Base-by-base conservation (phyloP, 495 filamentous ascomycete genomes). In the Arthonia radiata region DNA sequence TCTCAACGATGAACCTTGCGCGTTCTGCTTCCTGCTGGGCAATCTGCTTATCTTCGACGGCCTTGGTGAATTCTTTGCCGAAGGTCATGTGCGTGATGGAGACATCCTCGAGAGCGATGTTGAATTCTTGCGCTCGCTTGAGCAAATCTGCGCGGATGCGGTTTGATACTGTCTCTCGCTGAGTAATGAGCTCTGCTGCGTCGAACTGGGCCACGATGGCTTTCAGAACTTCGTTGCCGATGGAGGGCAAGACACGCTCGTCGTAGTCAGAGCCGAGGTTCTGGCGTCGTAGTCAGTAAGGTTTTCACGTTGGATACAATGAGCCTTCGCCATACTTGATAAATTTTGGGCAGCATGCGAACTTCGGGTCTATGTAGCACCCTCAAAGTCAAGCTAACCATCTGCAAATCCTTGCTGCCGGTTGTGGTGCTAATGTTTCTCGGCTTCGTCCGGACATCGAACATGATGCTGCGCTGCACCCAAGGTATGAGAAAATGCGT, bases 21-120 rank as follows among this genome's bases (percentile, higher is more conserved):
- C 86, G 64, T 61, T 99, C 86, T 32, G 86, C 86, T 45, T 99
- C 86, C 52, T 99, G 86, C 56, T 99, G 86, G 15, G 86, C 86
- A 49, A 99, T 99, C 61, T 99, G 86, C 65, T 99, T 99, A 63
- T 99, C 89, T 57, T 99, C 86, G 41, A 99, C 86, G 33, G 86
- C 86, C 36, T 68, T 67, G 32, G 86, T 99, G 69, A 99, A 99
- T 56, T 99, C 86, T 56, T 80, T 82, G 31, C 86, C 86, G 52
- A 99, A 99, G 29, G 86, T 94, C 86, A 99, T 94, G 67, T 99
- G 86, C 23, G 86, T 99, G 59, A 99, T 99, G 40, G 77, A 89
- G 31, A 99, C 86, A 42, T 99, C 86, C 52, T 99, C 86, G 23
- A 99, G 75, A 17, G 77, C 75, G 49, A 99, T 99, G 60, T 99